Base-by-base conservation (phyloP, 306 rosid genomes). In the Cicer arietinum region DNA sequence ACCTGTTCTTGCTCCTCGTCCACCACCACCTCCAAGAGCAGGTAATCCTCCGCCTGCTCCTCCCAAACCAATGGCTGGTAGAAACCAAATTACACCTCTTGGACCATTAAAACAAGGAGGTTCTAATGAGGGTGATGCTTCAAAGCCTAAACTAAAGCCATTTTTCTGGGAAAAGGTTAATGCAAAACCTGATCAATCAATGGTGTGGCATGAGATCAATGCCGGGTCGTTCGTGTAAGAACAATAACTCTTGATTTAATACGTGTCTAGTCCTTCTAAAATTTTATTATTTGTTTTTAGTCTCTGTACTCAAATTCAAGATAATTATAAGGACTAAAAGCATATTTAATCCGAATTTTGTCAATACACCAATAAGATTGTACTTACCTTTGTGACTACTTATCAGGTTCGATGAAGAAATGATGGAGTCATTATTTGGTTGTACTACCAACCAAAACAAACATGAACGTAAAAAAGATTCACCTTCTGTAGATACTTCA, bases 91-190 rank as follows among this genome's bases (percentile, higher is more conserved):
- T 69, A 65, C 73, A 48, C 51, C 66, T 47, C 35, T n/a, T 59
- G 81, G 69, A 79, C 85, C 80, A 48, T 58, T 54, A 51, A 71
- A 74, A 44, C 44, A 59, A 0, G 75, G 66, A 44, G 75, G 35
- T 80, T 61, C 86, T 53, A 25, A 69, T 9, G 87, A 79, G 7
- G 74, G 62, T 37, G 90, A 82, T 66, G 72, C 89, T 58, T 81
- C 83, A 16, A 92, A 90, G 72, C 78, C 99, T 76, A 94, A 92
- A 84, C 81, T 94, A 70, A 94, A 94, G 84, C 99, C 99, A 25
- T 92, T 94, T 76, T 94, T 94, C 70, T 94, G 99, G 99, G 99
- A 94, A 58, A 94, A 94, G 89, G 93, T 92, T 84, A 69, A 76
- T 78, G 90, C 96, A 40, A 90, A 86, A 71, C 88, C 93, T 73